Evolutionary conservation across 768 basidiomycete species (phyloP), one percentile per base, ranked within the genome.

Genomic region (Cubamyces sp.): DNA sequence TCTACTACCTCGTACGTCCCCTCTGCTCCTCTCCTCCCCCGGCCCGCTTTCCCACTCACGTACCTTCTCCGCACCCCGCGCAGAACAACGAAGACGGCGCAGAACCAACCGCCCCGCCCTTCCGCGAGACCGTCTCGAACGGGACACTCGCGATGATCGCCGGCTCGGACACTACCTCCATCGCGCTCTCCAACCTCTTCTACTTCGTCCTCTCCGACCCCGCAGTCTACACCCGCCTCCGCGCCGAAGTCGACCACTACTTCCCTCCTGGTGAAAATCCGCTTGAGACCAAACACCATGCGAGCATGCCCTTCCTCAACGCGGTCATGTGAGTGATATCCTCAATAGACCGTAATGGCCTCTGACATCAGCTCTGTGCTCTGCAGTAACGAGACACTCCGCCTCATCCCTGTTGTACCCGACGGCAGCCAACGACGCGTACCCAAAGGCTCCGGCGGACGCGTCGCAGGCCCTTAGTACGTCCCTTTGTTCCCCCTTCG

Each of bases 311-410:
- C 3, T 71, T 72, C 52, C 64, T 80, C 42, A 74, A 75, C 47
- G 79, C 74, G 26, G 68, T 72, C 28, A 70, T 78, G 75, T 76
- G 49, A 51, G 69, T 68, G 19, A 1, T 11, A 1, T 19, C 28
- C 16, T 25, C 16, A 0, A 16, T 26, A 56, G n/a, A 19, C 42
- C 16, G n/a, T 9, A 34, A 34, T 1, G 4, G 9, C 11, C 1
- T 34, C 34, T 9, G 34, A 30, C 4, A 5, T 34, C 34, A 34
- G 9, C 1, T 6, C 9, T 9, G 34, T 34, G 6, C 5, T 16
- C 19, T 25, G 18, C 52, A 83, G 81, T 62, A 81, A 82, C 30
- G 82, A 83, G 69, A 71, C 73, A 3, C 64, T 83, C 21, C 77
- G 81, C 25, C 74, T 84, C 42, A 70, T 74, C 3, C 81, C 82